Percentiles rank a stretch among this genome's conserved stretches.
phyloP scores from a whole-genome alignment of 352 stramenopile genomes.

The Halophytophthora batemanensis region DNA sequence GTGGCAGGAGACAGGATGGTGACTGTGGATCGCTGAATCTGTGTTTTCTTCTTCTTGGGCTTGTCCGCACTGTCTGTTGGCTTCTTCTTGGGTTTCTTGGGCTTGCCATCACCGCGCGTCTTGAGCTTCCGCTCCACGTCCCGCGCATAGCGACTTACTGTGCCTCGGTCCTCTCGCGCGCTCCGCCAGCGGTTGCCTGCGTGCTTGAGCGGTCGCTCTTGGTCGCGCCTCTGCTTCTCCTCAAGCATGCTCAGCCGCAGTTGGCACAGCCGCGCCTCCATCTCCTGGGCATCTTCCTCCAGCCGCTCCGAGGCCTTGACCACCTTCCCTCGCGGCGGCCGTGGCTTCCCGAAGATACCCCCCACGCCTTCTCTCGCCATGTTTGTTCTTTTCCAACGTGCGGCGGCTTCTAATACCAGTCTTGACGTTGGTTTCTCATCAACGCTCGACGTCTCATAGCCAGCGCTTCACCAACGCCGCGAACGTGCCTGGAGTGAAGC shows the following conservation, averaged over 20 bases:
- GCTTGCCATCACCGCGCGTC: slow-evolving; percentile 18
- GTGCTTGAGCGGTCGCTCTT: slow-evolving; percentile 53
- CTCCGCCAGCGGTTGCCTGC: slow-evolving; percentile 72
- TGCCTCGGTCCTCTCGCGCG: slow-evolving; percentile 68
- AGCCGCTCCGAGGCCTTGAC: slow-evolving; percentile 52
- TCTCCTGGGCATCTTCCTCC: slow-evolving; percentile 64
- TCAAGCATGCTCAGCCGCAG: slow-evolving; percentile 57
- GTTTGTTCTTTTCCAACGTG: no score
- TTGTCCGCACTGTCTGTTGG: slow-evolving; percentile 15
- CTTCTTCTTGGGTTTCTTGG: slow-evolving; percentile 1
- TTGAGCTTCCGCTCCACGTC: slow-evolving; percentile 50
- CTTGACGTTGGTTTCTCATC: no score
- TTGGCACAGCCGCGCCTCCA: slow-evolving; percentile 63
- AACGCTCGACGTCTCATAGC: no score
- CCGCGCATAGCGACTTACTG: slow-evolving; percentile 62
- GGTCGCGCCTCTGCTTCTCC: slow-evolving; percentile 62
- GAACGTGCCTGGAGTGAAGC: no score
- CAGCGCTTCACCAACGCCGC: no score
- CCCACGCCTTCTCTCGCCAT: slow-evolving; percentile 32
- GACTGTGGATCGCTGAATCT: slow-evolving; percentile 4
- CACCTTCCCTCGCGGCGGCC: slow-evolving; percentile 8
- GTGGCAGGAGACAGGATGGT: slow-evolving; percentile 33
- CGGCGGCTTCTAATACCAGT: no score
- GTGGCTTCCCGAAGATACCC: slow-evolving; percentile 26
- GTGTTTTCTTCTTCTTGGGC: slow-evolving; percentile 13